A percentile compares a stretch with the other conserved stretches of the same genome.
Evolutionary conservation across 345 rosid species (phyloP).

Genomic region (Pistacia atlantica): DNA sequence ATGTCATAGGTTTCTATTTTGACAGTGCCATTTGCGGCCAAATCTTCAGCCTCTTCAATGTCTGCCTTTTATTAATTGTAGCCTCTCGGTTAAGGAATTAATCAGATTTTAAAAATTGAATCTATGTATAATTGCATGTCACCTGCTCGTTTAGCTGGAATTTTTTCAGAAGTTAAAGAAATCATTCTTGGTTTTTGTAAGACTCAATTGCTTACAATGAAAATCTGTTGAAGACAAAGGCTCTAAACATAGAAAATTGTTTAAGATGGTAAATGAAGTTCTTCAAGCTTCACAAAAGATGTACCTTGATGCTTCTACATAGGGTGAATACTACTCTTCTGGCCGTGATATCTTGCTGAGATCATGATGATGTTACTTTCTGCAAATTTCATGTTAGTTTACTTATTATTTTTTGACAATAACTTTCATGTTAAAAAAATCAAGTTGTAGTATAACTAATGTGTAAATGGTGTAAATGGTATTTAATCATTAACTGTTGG

Average conservation of each 20-base stretch:
- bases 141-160: not conserved
- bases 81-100: not conserved
- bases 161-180: not conserved
- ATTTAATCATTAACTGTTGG: not conserved
- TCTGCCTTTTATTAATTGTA: not conserved
- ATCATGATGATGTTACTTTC: not conserved
- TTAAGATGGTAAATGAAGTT: not conserved
- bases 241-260: not conserved
- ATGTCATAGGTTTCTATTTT: not conserved
- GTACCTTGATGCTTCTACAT: not conserved
- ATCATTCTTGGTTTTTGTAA: not conserved
- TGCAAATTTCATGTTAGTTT: not conserved
- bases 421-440: not conserved
- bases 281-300: not conserved
- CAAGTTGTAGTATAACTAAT: not conserved
- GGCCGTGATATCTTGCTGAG: not conserved
- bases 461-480: constrained; percentile 8
- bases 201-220: not conserved
- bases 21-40: not conserved
- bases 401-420: not conserved
- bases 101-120: not conserved
- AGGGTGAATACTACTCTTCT: not conserved
- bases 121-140: not conserved
- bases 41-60: not conserved
- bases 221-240: not conserved